A percentile compares a stretch with the other conserved stretches of the same genome.
phyloP scores from a whole-genome alignment of 148 eudicot species.

The Spergularia marina region DNA sequence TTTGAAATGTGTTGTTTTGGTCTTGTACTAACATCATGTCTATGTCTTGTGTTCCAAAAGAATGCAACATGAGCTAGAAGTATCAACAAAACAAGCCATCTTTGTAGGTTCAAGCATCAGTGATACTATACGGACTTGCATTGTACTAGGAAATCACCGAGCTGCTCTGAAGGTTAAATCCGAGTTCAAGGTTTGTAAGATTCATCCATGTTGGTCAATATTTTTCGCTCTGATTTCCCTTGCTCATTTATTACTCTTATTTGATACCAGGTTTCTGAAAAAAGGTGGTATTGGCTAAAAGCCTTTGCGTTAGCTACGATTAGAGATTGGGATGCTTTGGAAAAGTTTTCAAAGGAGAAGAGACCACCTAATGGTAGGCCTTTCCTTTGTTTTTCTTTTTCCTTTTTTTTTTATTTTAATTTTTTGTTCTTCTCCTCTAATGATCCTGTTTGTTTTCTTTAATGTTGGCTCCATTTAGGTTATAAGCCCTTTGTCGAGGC shows the following conservation, averaged over 20 bases:
- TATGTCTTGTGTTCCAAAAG: constrained; percentile 35
- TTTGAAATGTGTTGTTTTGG: not conserved
- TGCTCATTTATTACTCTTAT: constrained; percentile 10
- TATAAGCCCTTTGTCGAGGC: constrained; percentile 97
- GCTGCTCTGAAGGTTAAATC: constrained; percentile 83
- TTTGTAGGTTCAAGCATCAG: constrained; percentile 98
- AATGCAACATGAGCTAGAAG: constrained; percentile 89
- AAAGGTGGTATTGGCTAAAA: constrained; percentile 98
- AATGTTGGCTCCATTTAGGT: constrained; percentile 40
- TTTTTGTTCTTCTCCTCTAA: not conserved
- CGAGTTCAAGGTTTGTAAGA: constrained; percentile 72
- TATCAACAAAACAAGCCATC: constrained; percentile 83
- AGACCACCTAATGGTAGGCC: constrained; percentile 83
- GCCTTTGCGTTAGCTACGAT: constrained; percentile 93
- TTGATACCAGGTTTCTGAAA: constrained; percentile 78
- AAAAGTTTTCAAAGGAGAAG: constrained; percentile 95
- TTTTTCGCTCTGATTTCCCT: constrained; percentile 9
- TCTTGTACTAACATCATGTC: not conserved
- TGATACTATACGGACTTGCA: constrained; percentile 97
- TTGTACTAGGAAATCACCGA: constrained; percentile 88
- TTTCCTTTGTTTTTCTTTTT: not conserved
- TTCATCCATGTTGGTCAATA: not conserved
- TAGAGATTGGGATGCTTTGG: constrained; percentile 93
- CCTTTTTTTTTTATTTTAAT: not conserved
- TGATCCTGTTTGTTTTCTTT: not conserved